Percentiles rank a stretch among this genome's conserved stretches.
Evolutionary conservation across 2,329 filamentous ascomycete genomes (phyloP).

Genomic region (Thielaviopsis ethacetica): DNA sequence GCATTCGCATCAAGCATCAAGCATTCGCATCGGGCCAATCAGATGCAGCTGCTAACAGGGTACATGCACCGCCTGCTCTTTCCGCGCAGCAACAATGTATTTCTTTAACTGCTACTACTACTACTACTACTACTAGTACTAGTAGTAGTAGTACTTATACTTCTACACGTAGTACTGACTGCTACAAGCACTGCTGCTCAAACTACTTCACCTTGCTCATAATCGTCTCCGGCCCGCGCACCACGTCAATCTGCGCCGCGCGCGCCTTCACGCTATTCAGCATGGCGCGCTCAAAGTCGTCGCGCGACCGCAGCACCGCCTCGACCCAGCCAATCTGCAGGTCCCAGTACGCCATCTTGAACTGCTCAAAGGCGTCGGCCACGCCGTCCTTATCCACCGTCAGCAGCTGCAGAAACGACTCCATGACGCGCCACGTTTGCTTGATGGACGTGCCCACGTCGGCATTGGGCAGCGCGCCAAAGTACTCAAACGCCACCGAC

Average conservation of each 20-base stretch:
- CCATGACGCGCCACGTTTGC: slow-evolving; percentile 81
- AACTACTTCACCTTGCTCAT: slow-evolving; percentile 76
- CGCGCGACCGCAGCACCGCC: slow-evolving; percentile 66
- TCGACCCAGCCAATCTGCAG: slow-evolving; percentile 92
- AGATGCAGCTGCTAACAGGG: no score
- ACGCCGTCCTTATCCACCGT: slow-evolving; percentile 57
- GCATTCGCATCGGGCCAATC: no score
- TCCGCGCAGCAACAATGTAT: no score
- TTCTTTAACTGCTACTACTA: no score
- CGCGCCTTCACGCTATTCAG: slow-evolving; percentile 72
- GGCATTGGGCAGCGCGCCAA: slow-evolving; percentile 52
- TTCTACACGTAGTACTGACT: no score
- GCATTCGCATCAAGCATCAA: no score
- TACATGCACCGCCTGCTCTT: no score
- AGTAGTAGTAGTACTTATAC: no score
- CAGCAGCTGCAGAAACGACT: slow-evolving; percentile 68
- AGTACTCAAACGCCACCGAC: slow-evolving; percentile 77
- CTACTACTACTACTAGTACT: no score
- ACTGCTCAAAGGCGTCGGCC: slow-evolving; percentile 61
- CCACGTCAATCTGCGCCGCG: slow-evolving; percentile 71
- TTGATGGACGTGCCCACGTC: slow-evolving; percentile 63
- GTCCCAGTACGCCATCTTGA: slow-evolving; percentile 86
- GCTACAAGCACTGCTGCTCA: background rate
- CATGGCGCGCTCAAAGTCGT: slow-evolving; percentile 89
- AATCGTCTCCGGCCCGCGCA: slow-evolving; percentile 73